Conservation (phyloP, 768 basidiomycete genomes). For the Kondoa malvinella region DNA sequence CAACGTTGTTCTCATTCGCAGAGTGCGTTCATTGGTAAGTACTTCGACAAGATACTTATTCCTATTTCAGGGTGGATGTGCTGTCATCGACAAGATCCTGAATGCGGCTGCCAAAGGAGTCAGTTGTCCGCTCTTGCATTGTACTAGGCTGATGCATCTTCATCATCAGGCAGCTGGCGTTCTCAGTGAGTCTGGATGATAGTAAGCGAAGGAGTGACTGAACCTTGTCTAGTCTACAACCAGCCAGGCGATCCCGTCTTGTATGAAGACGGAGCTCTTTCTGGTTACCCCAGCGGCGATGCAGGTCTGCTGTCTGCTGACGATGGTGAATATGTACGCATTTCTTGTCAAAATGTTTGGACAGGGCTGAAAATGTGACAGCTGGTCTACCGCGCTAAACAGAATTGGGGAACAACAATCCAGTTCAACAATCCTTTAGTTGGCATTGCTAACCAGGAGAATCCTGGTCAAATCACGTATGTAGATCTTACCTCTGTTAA, state of each 20-base stretch:
- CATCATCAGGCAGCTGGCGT: background rate
- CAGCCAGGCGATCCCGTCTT: background rate
- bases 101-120: background rate
- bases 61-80: background rate
- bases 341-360: background rate
- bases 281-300: constrained; percentile 1
- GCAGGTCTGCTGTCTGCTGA: background rate
- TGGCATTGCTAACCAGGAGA: background rate
- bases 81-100: background rate
- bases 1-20: background rate
- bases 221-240: background rate
- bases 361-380: background rate
- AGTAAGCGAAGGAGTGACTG: background rate
- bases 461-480: background rate
- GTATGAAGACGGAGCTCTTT: constrained; percentile 1
- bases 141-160: background rate
- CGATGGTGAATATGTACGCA: background rate
- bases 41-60: too few relatives aligned
- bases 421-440: background rate
- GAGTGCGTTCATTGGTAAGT: too few relatives aligned
- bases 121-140: background rate
- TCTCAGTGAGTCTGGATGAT: background rate
- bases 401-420: background rate
- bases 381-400: background rate
- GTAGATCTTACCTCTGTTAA: background rate